Evolutionary conservation across 768 basidiomycete species (phyloP), one percentile per base, ranked within the genome.

Genomic region (Russula griseocarnosa): DNA sequence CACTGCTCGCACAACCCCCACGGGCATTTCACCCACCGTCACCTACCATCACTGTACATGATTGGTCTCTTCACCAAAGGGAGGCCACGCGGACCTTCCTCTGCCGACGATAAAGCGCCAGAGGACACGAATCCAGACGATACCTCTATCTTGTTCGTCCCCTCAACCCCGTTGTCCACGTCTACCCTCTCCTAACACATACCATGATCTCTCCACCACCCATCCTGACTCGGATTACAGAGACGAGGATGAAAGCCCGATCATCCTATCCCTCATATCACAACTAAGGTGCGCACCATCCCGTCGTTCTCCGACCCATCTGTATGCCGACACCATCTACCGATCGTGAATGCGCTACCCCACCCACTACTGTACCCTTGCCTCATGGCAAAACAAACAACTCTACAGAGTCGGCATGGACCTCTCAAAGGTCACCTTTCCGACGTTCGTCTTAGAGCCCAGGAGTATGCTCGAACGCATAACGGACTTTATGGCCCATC

Each of bases 401-500:
- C 14, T 50, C 60, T 56, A 63, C 73, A 91, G 94, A 76, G 89
- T 94, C 66, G 96, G 95, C 47, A 97, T 97, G 95, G 97, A 99
- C 76, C 86, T 98, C 63, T 87, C 86, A 68, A 89, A 93, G 76
- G 94, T 98, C 66, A 94, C 93, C 18, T 90, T 94, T 74, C 93
- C 92, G 44, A 90, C 88, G 0, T 99, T 98, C 71, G 96, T 99
- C 0, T 85, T 99, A 62, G 96, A 99, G 77, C 97, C 97, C 6
- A 81, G 97, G 72, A 94, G 92, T 70, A 93, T 98, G 90, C 84
- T 98, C 54, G 97, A 99, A 79, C 86, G 97, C 69, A 96, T 99
- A 71, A 98, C 97, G 38, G 96, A 99, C 79, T 99, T 99, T 77
- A 95, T 98, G 88, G 89, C 94, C 61, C 97, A 98, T 76, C 94